A percentile compares a stretch with the other conserved stretches of the same genome.
Conservation (phyloP, 768 basidiomycete genomes). For the Amanita jacksonii region DNA sequence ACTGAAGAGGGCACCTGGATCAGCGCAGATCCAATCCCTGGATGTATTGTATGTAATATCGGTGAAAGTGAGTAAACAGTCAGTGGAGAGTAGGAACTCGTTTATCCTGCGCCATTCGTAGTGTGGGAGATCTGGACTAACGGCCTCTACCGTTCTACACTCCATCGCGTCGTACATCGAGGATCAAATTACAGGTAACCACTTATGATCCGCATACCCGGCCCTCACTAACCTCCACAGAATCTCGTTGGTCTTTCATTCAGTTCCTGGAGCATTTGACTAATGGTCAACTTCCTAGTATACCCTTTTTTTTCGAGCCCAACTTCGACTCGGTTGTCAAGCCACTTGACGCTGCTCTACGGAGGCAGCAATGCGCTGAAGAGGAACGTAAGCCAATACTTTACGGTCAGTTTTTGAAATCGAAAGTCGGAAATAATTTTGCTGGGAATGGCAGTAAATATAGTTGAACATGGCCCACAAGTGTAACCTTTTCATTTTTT, state of each 20-base stretch:
- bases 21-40: constrained; percentile 73
- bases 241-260: constrained; percentile 50
- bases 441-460: constrained; percentile 18
- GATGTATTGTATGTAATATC: constrained; percentile 84
- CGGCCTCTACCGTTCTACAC: constrained; percentile 75
- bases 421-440: constrained; percentile 73
- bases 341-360: constrained; percentile 53
- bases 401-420: constrained; percentile 72
- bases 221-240: constrained; percentile 23
- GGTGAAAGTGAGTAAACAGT: constrained; percentile 62
- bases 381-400: constrained; percentile 32
- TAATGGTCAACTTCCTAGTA: constrained; percentile 28
- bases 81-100: not conserved
- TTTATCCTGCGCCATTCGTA: constrained; percentile 16
- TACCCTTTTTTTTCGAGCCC: constrained; percentile 94
- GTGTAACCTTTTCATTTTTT: too few species aligned
- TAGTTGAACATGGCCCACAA: not conserved
- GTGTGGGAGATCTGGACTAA: constrained; percentile 94
- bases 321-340: constrained; percentile 65
- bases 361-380: constrained; percentile 24
- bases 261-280: not conserved
- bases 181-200: constrained; percentile 56
- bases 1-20: constrained; percentile 66
- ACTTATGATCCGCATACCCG: constrained; percentile 19
- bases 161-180: constrained; percentile 83